Evolutionary conservation across 202 grass and related monocot genomes (phyloP).

Genomic region (Eragrostis tef): DNA sequence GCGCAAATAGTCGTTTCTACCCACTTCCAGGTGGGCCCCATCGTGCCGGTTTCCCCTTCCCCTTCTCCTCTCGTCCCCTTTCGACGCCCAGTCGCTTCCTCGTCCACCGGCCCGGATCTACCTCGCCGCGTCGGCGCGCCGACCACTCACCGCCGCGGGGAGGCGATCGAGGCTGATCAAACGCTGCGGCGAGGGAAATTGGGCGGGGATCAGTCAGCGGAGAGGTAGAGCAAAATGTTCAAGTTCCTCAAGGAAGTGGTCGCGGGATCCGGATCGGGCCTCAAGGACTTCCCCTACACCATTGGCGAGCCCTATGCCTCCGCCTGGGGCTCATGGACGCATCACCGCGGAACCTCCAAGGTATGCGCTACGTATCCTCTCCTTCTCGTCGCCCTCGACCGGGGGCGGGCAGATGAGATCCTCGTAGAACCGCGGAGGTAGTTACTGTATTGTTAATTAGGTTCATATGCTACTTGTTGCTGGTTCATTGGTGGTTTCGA

Average conservation of each 20-base stretch:
- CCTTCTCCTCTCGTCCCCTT: neutral
- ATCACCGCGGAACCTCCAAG: conserved; percentile 86
- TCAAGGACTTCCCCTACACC: conserved; percentile 97
- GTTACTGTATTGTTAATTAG: neutral
- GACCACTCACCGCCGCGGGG: conserved; percentile 39
- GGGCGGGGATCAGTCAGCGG: conserved; percentile 4
- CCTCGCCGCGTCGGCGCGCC: conserved; percentile 42
- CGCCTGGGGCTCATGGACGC: conserved; percentile 93
- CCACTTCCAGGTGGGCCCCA: conserved; percentile 46
- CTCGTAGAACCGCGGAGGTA: neutral
- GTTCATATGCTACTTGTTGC: conserved; percentile 19
- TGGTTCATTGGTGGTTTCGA: neutral
- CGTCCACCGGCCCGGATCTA: conserved; percentile 50
- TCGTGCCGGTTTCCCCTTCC: conserved; percentile 20
- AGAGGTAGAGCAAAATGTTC: conserved; percentile 66
- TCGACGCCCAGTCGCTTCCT: conserved; percentile 33
- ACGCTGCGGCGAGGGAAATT: neutral
- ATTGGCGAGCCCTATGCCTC: conserved; percentile 84
- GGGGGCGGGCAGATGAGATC: conserved; percentile 19
- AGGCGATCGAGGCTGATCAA: conserved; percentile 32
- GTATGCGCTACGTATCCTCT: conserved; percentile 35
- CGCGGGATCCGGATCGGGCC: conserved; percentile 87
- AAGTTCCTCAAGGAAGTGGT: conserved; percentile 98
- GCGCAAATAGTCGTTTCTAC: conserved; percentile 34
- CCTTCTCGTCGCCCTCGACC: neutral